Conservation (phyloP, 2,329 filamentous ascomycete species). For the Aspergillus sp. region DNA sequence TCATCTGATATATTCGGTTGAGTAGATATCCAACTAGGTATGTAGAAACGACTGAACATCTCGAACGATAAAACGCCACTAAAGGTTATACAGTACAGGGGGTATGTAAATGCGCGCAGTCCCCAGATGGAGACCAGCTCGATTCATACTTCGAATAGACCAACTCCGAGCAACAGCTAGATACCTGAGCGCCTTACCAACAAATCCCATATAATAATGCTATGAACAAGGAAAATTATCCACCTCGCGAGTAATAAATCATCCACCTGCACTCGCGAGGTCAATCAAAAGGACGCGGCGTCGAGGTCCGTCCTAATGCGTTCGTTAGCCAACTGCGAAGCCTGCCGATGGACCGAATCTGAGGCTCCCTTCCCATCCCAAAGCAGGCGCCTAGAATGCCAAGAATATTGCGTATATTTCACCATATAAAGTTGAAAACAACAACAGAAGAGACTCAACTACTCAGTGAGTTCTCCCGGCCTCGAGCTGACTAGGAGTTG, state of each 20-base stretch:
- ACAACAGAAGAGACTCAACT: neutral
- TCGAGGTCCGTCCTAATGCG: neutral
- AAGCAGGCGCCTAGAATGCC: slow-evolving; percentile 10
- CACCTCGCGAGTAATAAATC: neutral
- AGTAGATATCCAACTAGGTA: neutral
- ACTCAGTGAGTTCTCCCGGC: slow-evolving; percentile 24
- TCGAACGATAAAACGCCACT: neutral
- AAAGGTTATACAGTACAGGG: neutral
- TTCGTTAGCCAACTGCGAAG: neutral
- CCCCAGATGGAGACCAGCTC: neutral
- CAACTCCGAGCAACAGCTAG: neutral
- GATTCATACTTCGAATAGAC: neutral
- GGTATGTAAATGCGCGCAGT: neutral
- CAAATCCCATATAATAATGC: slow-evolving; percentile 6
- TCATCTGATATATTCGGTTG: neutral
- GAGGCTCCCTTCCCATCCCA: neutral
- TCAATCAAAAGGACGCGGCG: neutral
- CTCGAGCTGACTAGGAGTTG: slow-evolving; percentile 29
- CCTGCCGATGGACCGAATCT: neutral
- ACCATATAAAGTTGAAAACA: neutral
- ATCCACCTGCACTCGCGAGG: neutral
- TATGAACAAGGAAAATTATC: neutral
- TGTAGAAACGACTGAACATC: neutral
- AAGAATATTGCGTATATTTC: neutral
- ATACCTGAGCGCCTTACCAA: neutral